These are phyloP conservation scores for Dittrichia graveolens DNA, from an alignment of 129 eudicot species.

Conservation along the genomic window DNA sequence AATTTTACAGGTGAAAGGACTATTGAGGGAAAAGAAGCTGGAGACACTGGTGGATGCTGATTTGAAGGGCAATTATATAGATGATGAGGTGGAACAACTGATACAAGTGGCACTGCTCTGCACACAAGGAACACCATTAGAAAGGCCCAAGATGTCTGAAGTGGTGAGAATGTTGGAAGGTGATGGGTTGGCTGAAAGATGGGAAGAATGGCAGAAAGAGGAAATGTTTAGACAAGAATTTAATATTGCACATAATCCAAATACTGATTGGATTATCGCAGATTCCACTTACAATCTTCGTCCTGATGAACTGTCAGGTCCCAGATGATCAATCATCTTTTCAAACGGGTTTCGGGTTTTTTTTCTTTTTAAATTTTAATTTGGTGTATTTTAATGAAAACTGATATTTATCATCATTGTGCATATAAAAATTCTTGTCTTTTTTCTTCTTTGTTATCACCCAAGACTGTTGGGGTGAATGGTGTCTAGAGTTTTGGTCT, in stretches of 20 bases:
- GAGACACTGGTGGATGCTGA: slow-evolving; percentile 82
- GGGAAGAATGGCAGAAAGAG: slow-evolving; percentile 98
- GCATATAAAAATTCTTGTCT: slow-evolving; percentile 35
- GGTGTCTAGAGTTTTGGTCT: slow-evolving; percentile 43
- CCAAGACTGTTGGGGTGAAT: slow-evolving; percentile 25
- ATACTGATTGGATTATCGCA: slow-evolving; percentile 66
- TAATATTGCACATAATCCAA: slow-evolving; percentile 46
- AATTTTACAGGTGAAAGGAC: slow-evolving; percentile 76
- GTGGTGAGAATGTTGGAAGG: slow-evolving; percentile 97
- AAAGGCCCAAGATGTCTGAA: slow-evolving; percentile 94
- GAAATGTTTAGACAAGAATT: slow-evolving; percentile 78
- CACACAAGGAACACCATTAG: slow-evolving; percentile 75
- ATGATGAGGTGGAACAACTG: slow-evolving; percentile 78
- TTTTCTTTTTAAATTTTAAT: not conserved
- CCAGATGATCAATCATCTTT: slow-evolving; percentile 51
- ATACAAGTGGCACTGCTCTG: slow-evolving; percentile 89
- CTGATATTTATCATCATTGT: slow-evolving; percentile 32
- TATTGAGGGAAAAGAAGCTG: slow-evolving; percentile 75
- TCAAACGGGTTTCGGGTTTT: not conserved
- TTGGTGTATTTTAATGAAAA: slow-evolving; percentile 12
- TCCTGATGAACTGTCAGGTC: slow-evolving; percentile 80
- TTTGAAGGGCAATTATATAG: slow-evolving; percentile 65
- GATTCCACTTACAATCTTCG: slow-evolving; percentile 81
- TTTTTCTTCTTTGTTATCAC: slow-evolving; percentile 12
- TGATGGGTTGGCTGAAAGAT: slow-evolving; percentile 84